Evolutionary conservation across 106 monocot genomes (phyloP), one percentile per base, ranked within the genome.

Genomic region (Hemerocallis citrina): DNA sequence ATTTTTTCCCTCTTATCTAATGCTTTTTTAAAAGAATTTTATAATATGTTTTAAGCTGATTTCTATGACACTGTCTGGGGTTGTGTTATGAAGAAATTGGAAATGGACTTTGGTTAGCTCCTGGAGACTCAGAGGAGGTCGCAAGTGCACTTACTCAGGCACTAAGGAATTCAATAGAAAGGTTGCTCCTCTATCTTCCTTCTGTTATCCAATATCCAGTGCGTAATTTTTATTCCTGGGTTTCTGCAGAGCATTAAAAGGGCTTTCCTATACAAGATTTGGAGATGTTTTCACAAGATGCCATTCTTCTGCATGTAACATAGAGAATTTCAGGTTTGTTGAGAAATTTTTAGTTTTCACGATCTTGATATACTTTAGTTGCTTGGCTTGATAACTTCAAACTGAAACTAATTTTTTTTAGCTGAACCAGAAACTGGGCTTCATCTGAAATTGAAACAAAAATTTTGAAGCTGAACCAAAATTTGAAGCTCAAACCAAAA

Each of bases 71-170:
- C 31, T 43, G 34, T 58, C 47, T 2, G 12, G 28, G 55, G 3
- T 57, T 32, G 15, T 47, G 14, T 42, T 45, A 28, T 49, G 15
- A 49, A 96, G 95, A 84, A 62, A 48, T 81, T 74, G 83, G 73
- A 65, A 79, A 20, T 79, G 95, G 95, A 38, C 52, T 87, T 9
- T 96, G 95, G 95, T 65, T 81, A 47, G 81, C 95, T 16, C 95
- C 95, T 56, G 95, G 95, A 27, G 87, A 96, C 66, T 96, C 84
- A 39, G 95, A 96, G 66, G 95, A 96, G 74, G 84, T 96, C 72
- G 78, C 78, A 31, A 42, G 77, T 64, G 95, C 95, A 38, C 72
- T 96, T 63, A 72, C 90, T 68, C 95, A 96, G 62, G 86, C 90
- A 34, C 70, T 96, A 42, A 70, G 90, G 59, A 90, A 96, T 66